Evolutionary conservation across 108 stramenopile species (phyloP).

Genomic region (Conticribra guillardii): DNA sequence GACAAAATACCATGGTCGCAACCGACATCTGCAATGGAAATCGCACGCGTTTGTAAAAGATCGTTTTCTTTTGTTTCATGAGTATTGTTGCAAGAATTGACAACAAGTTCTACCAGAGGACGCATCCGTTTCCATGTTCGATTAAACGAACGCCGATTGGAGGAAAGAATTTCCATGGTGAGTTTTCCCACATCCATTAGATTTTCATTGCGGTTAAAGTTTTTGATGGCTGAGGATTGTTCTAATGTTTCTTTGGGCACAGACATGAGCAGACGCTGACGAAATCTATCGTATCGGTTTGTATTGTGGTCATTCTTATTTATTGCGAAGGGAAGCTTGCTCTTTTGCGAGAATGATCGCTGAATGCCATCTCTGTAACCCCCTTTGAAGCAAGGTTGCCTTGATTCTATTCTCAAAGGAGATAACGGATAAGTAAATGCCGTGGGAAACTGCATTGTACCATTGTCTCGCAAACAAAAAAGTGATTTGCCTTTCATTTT

Average conservation of each 20-base stretch:
- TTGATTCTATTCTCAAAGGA: not conserved
- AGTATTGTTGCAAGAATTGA: conserved; percentile 1
- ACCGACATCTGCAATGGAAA: conserved; percentile 72
- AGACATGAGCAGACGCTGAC: not conserved
- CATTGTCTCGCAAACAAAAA: too few species aligned
- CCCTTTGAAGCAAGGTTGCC: too few species aligned
- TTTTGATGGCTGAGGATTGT: not conserved
- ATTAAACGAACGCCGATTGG: conserved; percentile 38
- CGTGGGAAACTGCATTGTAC: too few species aligned
- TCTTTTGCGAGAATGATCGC: not conserved
- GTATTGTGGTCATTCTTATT: conserved; percentile 6
- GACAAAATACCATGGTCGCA: conserved; percentile 85
- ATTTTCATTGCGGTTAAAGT: not conserved
- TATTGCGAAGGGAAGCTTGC: not conserved
- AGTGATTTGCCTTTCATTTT: too few species aligned
- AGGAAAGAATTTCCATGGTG: conserved; percentile 41
- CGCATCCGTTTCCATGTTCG: conserved; percentile 39
- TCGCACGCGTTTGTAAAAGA: not conserved
- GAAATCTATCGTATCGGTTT: conserved; percentile 24
- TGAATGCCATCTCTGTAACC: not conserved
- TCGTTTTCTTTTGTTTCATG: not conserved
- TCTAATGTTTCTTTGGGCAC: not conserved
- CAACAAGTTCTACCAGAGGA: conserved; percentile 36
- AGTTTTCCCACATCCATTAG: conserved; percentile 29
- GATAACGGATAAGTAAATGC: too few species aligned